These are phyloP conservation scores for Colletotrichum lentis DNA, from an alignment of 2,329 filamentous ascomycete species.

Conservation along the genomic window DNA sequence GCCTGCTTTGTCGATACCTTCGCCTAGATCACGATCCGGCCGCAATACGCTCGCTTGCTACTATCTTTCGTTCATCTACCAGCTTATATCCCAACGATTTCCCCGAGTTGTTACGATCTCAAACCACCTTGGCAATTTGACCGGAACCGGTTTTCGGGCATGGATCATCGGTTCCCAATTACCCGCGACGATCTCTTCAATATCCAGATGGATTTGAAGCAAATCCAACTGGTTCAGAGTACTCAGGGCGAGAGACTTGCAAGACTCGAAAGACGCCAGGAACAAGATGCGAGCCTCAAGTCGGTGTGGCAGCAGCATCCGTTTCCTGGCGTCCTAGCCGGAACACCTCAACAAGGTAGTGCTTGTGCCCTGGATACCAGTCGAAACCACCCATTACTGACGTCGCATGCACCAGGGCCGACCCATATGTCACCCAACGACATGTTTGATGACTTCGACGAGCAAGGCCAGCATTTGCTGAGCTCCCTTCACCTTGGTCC, in stretches of 20 bases:
- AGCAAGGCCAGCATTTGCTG: constrained; percentile 81
- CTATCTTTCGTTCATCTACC: constrained; percentile 17
- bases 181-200: constrained; percentile 71
- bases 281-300: constrained; percentile 74
- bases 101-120: constrained; percentile 2
- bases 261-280: constrained; percentile 71
- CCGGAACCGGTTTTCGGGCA: constrained; percentile 51
- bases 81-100: neutral
- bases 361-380: neutral
- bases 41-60: constrained; percentile 27
- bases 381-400: constrained; percentile 36
- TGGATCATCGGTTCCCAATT: constrained; percentile 70
- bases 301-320: constrained; percentile 93
- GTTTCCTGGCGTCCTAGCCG: constrained; percentile 84
- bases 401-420: constrained; percentile 66
- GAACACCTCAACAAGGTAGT: constrained; percentile 89
- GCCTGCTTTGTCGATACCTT: constrained; percentile 23
- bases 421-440: constrained; percentile 81
- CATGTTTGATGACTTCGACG: constrained; percentile 89
- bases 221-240: constrained; percentile 69
- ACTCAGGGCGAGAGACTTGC: constrained; percentile 69
- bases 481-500: constrained; percentile 82
- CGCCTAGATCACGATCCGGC: constrained; percentile 6
- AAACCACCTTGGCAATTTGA: constrained; percentile 35
- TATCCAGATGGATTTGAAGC: constrained; percentile 76